phyloP scores from a whole-genome alignment of 257 asterid species.

The Fraxinus cuspidata region DNA sequence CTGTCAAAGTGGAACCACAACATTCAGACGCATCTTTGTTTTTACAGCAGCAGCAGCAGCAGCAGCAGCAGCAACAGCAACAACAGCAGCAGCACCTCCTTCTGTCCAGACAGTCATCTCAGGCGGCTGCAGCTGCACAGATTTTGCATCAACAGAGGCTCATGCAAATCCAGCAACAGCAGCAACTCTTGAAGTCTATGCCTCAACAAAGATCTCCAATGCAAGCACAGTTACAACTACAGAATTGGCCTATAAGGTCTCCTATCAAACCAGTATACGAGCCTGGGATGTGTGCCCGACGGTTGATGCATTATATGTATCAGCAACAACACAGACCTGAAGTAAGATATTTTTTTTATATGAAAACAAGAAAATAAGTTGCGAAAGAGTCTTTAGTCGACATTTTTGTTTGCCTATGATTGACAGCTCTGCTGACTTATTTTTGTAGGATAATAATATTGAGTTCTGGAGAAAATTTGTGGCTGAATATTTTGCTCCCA shows the following conservation, averaged over 20 bases:
- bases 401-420: conserved; percentile 1
- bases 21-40: conserved; percentile 73
- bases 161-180: conserved; percentile 10
- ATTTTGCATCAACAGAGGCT: conserved; percentile 8
- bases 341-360: conserved; percentile 12
- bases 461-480: conserved; percentile 37
- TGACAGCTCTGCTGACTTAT: background rate
- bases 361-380: background rate
- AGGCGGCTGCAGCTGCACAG: conserved; percentile 8
- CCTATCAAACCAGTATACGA: background rate
- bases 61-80: conserved; percentile 71
- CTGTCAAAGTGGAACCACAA: conserved; percentile 79
- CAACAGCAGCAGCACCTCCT: conserved; percentile 65
- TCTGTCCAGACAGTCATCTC: conserved; percentile 50
- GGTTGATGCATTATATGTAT: conserved; percentile 27
- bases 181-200: background rate
- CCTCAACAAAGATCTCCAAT: background rate
- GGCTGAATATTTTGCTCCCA: conserved; percentile 36
- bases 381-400: background rate
- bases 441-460: conserved; percentile 35
- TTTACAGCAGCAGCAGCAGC: conserved; percentile 66
- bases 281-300: conserved; percentile 29
- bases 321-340: conserved; percentile 29
- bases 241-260: background rate
- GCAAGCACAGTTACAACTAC: background rate